Evolutionary conservation across 208 protist species (phyloP).

Genomic region (Tritrichomonas musculus): DNA sequence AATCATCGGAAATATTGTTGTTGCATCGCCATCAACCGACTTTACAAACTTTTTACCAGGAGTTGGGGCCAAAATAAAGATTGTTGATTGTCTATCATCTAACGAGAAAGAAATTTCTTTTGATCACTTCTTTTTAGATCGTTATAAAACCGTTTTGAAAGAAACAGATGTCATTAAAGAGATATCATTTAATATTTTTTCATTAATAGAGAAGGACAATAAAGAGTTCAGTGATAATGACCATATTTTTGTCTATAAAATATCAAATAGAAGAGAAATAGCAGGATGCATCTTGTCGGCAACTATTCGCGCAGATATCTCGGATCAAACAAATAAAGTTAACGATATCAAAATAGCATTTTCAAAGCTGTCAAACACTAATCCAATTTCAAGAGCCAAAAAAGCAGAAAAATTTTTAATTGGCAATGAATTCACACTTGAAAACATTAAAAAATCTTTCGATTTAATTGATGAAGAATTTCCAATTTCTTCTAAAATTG

Average conservation of each 20-base stretch:
- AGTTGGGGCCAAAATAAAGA: not conserved
- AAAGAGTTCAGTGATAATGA: slow-evolving; percentile 48
- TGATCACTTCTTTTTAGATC: slow-evolving; percentile 42
- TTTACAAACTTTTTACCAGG: not conserved
- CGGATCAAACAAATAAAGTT: slow-evolving; percentile 30
- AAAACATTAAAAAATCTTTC: slow-evolving; percentile 21
- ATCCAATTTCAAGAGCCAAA: not conserved
- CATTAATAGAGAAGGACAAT: no score
- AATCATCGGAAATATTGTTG: slow-evolving; percentile 67
- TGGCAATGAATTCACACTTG: slow-evolving; percentile 40
- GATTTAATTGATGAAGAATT: slow-evolving; percentile 37
- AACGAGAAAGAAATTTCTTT: not conserved
- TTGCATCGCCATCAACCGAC: not conserved
- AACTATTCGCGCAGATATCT: slow-evolving; percentile 45
- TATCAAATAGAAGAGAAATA: slow-evolving; percentile 62
- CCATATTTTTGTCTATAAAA: slow-evolving; percentile 62
- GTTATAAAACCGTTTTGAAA: slow-evolving; percentile 55
- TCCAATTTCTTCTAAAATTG: not conserved
- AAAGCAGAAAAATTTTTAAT: slow-evolving; percentile 48
- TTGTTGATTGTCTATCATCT: not conserved
- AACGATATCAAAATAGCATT: slow-evolving; percentile 49
- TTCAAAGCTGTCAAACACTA: slow-evolving; percentile 47
- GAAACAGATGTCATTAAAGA: slow-evolving; percentile 56
- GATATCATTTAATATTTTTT: slow-evolving; percentile 38
- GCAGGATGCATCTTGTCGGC: slow-evolving; percentile 69